Evolutionary conservation across 345 rosid species (phyloP).

Genomic region (Iberis pinnata): DNA sequence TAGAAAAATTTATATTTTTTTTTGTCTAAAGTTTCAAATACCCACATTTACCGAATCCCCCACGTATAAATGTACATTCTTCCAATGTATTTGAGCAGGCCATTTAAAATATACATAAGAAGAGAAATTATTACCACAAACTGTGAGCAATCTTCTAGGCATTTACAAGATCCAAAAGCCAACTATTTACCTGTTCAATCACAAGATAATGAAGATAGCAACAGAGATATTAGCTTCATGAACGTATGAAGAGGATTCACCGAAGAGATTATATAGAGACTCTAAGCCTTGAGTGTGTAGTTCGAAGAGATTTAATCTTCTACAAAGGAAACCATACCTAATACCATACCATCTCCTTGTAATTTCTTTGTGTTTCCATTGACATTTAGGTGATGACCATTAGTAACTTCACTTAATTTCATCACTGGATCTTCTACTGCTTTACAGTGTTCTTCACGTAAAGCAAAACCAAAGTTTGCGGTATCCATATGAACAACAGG

Average conservation of each 20-base stretch:
- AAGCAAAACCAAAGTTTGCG: slow-evolving; percentile 9
- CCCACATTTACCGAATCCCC: slow-evolving; percentile 20
- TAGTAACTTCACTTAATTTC: slow-evolving; percentile 34
- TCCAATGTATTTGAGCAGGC: not conserved
- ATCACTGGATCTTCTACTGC: slow-evolving; percentile 28
- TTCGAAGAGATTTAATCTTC: slow-evolving; percentile 12
- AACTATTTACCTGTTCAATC: slow-evolving; percentile 28
- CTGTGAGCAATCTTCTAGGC: slow-evolving; percentile 17
- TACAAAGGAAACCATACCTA: slow-evolving; percentile 55
- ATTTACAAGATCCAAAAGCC: slow-evolving; percentile 24
- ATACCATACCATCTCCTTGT: slow-evolving; percentile 19
- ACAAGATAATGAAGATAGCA: slow-evolving; percentile 7
- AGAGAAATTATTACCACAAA: slow-evolving; percentile 20
- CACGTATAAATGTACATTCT: slow-evolving; percentile 18
- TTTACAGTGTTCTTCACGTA: slow-evolving; percentile 60
- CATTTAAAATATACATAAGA: not conserved
- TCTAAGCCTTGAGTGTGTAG: not conserved
- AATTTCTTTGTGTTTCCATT: not conserved
- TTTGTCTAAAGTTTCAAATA: slow-evolving; percentile 15
- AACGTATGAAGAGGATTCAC: slow-evolving; percentile 16
- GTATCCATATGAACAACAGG: not conserved
- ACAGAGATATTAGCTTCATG: not conserved
- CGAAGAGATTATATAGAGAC: not conserved
- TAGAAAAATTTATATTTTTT: too few species aligned
- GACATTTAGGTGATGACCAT: slow-evolving; percentile 14